Percentiles rank a stretch among this genome's conserved stretches.
Evolutionary conservation across 176 grass and related monocot genomes (phyloP).

Genomic region (Phyllostachys edulis): DNA sequence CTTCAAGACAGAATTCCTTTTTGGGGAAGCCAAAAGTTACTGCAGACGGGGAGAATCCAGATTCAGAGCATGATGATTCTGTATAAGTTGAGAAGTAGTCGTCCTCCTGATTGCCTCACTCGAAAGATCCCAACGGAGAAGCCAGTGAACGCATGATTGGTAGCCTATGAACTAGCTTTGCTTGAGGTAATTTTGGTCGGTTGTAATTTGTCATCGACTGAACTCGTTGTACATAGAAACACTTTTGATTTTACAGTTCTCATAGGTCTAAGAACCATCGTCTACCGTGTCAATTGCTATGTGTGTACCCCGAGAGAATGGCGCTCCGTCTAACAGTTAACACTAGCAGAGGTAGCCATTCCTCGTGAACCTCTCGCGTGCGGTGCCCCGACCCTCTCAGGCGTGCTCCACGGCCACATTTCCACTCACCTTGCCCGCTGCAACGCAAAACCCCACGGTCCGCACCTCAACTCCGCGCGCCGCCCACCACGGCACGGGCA

Average conservation of each 20-base stretch:
- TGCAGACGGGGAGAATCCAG: conserved; percentile 25
- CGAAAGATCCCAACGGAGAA: background rate
- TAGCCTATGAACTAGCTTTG: background rate
- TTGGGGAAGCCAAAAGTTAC: conserved; percentile 40
- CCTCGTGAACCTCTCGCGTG: background rate
- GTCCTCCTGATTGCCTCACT: background rate
- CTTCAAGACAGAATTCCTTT: conserved; percentile 40
- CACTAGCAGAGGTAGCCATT: background rate
- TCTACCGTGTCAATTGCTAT: background rate
- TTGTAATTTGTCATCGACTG: conserved; percentile 21
- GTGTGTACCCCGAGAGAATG: background rate
- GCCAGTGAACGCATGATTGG: background rate
- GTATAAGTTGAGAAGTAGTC: conserved; percentile 28
- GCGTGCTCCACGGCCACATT: too few relatives aligned
- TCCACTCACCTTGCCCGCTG: too few relatives aligned
- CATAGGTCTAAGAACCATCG: background rate
- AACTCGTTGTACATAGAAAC: conserved; percentile 40
- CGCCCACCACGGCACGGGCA: too few relatives aligned
- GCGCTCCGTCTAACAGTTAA: too few relatives aligned
- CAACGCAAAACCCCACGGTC: too few relatives aligned
- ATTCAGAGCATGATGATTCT: conserved; percentile 48
- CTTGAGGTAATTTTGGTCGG: conserved; percentile 24
- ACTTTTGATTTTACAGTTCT: background rate
- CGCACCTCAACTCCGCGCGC: too few relatives aligned
- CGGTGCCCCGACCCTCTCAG: too few relatives aligned